Evolutionary conservation across 768 basidiomycete genomes (phyloP).

Genomic region (Leccinellum albellum): DNA sequence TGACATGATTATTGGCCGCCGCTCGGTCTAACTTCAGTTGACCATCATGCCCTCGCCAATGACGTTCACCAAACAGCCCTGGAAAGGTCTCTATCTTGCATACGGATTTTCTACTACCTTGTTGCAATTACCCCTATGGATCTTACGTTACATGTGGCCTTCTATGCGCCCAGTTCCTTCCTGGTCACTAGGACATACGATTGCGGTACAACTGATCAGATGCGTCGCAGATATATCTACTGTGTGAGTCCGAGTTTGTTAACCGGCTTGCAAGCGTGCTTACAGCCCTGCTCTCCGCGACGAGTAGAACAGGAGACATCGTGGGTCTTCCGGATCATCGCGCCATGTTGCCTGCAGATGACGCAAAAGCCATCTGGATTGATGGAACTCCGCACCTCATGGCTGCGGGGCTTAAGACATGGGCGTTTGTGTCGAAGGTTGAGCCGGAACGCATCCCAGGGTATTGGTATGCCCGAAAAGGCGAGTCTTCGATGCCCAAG

Average conservation of each 20-base stretch:
- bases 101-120: conserved; percentile 41
- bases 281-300: neutral
- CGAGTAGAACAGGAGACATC: conserved; percentile 8
- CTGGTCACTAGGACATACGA: conserved; percentile 42
- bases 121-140: conserved; percentile 48
- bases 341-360: conserved; percentile 6
- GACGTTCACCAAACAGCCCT: conserved; percentile 36
- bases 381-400: conserved; percentile 31
- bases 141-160: conserved; percentile 32
- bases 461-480: conserved; percentile 52
- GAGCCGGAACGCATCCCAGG: conserved; percentile 46
- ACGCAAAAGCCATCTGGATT: conserved; percentile 31
- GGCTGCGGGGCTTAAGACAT: conserved; percentile 27
- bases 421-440: conserved; percentile 33
- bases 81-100: conserved; percentile 46
- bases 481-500: conserved; percentile 32
- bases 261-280: neutral
- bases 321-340: conserved; percentile 7
- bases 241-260: conserved; percentile 12
- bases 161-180: conserved; percentile 42
- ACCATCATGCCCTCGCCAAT: conserved; percentile 8
- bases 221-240: conserved; percentile 15
- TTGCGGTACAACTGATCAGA: conserved; percentile 37
- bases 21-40: no score
- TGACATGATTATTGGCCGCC: neutral